phyloP scores from a whole-genome alignment of 805 yeast species.

The Hyphopichia homilentoma region DNA sequence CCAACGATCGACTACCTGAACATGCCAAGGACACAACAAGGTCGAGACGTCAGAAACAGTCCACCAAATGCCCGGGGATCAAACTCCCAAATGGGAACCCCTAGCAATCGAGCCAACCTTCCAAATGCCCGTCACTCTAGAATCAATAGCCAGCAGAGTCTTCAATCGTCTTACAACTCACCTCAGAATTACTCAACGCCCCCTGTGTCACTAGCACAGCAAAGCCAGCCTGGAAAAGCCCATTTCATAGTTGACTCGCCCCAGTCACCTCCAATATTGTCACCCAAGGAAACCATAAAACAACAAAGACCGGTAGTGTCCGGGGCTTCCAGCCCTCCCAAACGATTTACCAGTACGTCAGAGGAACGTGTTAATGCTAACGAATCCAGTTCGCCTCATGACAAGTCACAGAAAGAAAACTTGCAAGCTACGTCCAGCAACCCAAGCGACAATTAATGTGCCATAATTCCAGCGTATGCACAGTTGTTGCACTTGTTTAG shows the following conservation, averaged over 20 bases:
- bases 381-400: too few species aligned
- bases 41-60: too few species aligned
- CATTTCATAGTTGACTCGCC: slow-evolving; percentile 20
- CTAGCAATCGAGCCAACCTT: too few species aligned
- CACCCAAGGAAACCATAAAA: slow-evolving; percentile 26
- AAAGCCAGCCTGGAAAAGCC: slow-evolving; percentile 11
- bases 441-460: too few species aligned
- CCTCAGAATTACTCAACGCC: slow-evolving; percentile 15
- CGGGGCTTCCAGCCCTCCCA: too few species aligned
- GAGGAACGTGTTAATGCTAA: too few species aligned
- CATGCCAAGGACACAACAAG: slow-evolving; percentile 3
- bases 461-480: too few species aligned
- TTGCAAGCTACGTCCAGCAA: too few species aligned
- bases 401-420: too few species aligned
- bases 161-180: slow-evolving; percentile 11
- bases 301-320: slow-evolving; percentile 11
- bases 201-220: slow-evolving; percentile 11
- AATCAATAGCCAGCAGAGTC: slow-evolving; percentile 4
- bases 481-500: too few species aligned
- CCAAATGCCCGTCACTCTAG: slow-evolving; percentile 6
- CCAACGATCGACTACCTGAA: slow-evolving; percentile 17
- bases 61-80: too few species aligned
- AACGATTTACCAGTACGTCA: too few species aligned
- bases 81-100: not conserved
- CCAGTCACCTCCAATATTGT: slow-evolving; percentile 23